Evolutionary conservation across 2,329 filamentous ascomycete genomes (phyloP).

Genomic region (Alternaria sp.): DNA sequence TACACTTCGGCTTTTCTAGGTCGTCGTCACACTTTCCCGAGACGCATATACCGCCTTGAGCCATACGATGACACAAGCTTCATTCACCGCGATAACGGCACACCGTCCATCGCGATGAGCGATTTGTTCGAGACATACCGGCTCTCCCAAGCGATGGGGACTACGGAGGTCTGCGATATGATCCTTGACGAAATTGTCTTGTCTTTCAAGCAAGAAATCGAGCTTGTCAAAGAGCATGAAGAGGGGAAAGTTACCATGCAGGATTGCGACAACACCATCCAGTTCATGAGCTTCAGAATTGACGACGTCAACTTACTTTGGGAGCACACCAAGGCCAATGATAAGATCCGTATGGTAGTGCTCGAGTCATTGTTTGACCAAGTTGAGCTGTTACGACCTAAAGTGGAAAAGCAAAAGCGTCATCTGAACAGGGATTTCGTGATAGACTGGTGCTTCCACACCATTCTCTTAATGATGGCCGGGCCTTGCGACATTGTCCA

Average conservation of each 20-base stretch:
- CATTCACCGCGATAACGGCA: background rate
- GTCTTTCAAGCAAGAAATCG: background rate
- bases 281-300: background rate
- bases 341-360: slow-evolving; percentile 11
- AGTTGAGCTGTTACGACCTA: background rate
- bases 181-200: slow-evolving; percentile 6
- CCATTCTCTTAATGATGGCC: background rate
- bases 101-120: background rate
- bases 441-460: background rate
- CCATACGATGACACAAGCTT: background rate
- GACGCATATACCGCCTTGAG: background rate
- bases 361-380: slow-evolving; percentile 2
- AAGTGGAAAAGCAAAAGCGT: background rate
- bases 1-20: background rate
- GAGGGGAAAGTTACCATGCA: background rate
- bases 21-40: background rate
- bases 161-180: slow-evolving; percentile 11
- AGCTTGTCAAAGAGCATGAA: background rate
- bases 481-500: background rate
- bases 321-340: background rate
- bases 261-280: background rate
- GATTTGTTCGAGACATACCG: slow-evolving; percentile 8
- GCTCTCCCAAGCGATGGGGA: slow-evolving; percentile 6
- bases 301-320: slow-evolving; percentile 8
- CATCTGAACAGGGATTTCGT: background rate